phyloP scores from a whole-genome alignment of 1,284 basidiomycete genomes.

The Filobasidium uniguttulatum region DNA sequence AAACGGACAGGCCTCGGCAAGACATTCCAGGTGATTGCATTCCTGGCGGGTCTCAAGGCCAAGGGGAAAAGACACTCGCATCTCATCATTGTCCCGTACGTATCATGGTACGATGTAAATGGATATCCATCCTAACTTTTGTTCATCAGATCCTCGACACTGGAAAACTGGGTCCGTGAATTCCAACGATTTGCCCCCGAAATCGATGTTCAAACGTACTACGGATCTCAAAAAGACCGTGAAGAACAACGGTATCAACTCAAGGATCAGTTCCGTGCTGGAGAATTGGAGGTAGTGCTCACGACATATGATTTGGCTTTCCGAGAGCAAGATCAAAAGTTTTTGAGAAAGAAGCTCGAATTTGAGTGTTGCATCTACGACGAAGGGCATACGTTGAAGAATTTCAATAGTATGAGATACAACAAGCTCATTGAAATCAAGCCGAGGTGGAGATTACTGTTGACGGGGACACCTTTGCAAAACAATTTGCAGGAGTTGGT shows the following conservation, averaged over 20 bases:
- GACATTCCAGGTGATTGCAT: slow-evolving; percentile 95
- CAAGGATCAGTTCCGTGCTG: slow-evolving; percentile 44
- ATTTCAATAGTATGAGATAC: slow-evolving; percentile 90
- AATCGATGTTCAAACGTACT: slow-evolving; percentile 82
- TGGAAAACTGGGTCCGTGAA: slow-evolving; percentile 98
- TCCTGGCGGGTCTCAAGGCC: slow-evolving; percentile 79
- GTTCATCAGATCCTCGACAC: slow-evolving; percentile 62
- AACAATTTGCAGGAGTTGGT: slow-evolving; percentile 73
- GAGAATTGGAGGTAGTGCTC: slow-evolving; percentile 80
- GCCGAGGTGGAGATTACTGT: slow-evolving; percentile 75
- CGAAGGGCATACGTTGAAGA: slow-evolving; percentile 93
- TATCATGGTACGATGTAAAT: slow-evolving; percentile 18
- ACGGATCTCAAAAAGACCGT: slow-evolving; percentile 84
- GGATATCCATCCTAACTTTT: slow-evolving; percentile 4
- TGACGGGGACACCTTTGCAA: slow-evolving; percentile 90
- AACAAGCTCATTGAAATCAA: slow-evolving; percentile 71
- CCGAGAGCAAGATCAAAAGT: slow-evolving; percentile 72
- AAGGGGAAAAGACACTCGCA: slow-evolving; percentile 67
- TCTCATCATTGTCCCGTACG: slow-evolving; percentile 85
- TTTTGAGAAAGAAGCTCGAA: slow-evolving; percentile 69
- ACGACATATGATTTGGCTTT: slow-evolving; percentile 94
- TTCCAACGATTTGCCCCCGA: slow-evolving; percentile 76
- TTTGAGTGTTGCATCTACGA: slow-evolving; percentile 84
- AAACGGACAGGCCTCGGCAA: slow-evolving; percentile 68
- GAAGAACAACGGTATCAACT: slow-evolving; percentile 55